Percentiles rank a stretch among this genome's conserved stretches.
These are phyloP conservation scores for Nosema bombycis DNA, from an alignment of 371 early-diverging fungal genomes.

Conservation along the genomic window DNA sequence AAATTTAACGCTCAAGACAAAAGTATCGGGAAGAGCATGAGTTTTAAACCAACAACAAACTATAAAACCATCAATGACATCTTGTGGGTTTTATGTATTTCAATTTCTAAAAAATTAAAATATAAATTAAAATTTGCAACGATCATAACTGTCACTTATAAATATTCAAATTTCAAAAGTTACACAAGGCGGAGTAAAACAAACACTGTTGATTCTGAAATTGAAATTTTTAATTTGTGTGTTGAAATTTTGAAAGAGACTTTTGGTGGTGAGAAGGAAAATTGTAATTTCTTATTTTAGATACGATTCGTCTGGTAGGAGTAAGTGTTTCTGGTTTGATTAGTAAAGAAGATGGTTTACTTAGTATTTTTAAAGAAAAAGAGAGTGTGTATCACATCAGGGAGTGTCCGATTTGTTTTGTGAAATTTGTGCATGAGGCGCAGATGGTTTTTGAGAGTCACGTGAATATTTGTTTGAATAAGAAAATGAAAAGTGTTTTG, in stretches of 20 bases:
- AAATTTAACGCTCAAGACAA: neutral
- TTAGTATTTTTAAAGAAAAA: neutral
- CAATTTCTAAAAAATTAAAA: constrained; percentile 6
- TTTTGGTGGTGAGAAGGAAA: neutral
- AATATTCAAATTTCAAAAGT: constrained; percentile 20
- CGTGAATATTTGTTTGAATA: constrained; percentile 46
- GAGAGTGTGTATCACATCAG: neutral
- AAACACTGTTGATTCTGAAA: neutral
- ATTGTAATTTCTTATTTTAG: neutral
- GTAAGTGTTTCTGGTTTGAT: constrained; percentile 26
- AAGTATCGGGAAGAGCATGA: constrained; percentile 10
- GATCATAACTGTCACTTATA: constrained; percentile 36
- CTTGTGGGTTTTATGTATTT: constrained; percentile 15
- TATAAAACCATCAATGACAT: constrained; percentile 9
- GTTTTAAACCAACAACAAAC: constrained; percentile 39
- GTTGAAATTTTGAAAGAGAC: constrained; percentile 11
- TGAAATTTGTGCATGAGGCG: constrained; percentile 19
- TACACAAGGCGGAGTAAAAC: constrained; percentile 21
- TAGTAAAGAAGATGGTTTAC: neutral
- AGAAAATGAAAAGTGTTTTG: constrained; percentile 8
- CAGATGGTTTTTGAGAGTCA: constrained; percentile 37
- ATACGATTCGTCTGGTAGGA: constrained; percentile 32
- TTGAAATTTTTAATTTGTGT: constrained; percentile 28
- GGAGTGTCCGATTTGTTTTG: constrained; percentile 34
- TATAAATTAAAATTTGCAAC: neutral